Base-by-base conservation (phyloP, 495 filamentous ascomycete species). In the Aspergillus ellipticus region DNA sequence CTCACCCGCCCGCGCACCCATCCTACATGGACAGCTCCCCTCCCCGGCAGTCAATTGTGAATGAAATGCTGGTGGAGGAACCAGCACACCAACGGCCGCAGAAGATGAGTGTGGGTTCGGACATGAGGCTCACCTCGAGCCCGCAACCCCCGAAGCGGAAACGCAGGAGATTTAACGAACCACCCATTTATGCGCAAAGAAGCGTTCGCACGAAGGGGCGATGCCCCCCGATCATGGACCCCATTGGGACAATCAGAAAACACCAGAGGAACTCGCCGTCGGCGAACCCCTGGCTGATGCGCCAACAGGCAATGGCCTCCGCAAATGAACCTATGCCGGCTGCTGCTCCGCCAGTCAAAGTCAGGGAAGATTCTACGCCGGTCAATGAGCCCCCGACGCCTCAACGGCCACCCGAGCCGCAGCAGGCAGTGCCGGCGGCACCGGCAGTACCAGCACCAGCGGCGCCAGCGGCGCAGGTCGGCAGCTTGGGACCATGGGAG, bases 401-500 rank as follows among this genome's bases (percentile, higher is more conserved):
- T 51, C 20, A 66, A 62, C 59, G 62, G 50, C 48, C 39, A 15
- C 29, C 57, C 15, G 53, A 61, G 21, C 45, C 55, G 11, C 42
- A 52, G 45, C 49, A 53, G 33, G 17, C 51, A 1, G 49, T 16
- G 2, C 49, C 47, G 19, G 16, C 45, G 7, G 61, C 58, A 11
- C 57, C 22, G 1, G 16, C 57, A 19, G 41, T 55, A 3, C 6
- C 51, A 41, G 48, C 54, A 10, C 46, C 57, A 10, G 31, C 58
- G 28, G 48, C 56, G 59, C 42, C 33, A 31, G 52, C 49, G 37
- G 56, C 51, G 17, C 19, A 45, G 19, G 19, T 22, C 6, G 45
- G 45, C 13, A 68, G 70, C 42, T 56, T 88, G 9, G 85, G 85
- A 0, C 79, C 77, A 1, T 93, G 89, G 89, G 91, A 95, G 58